Percentiles rank a stretch among this genome's conserved stretches.
Evolutionary conservation across 2,329 filamentous ascomycete species (phyloP).

Genomic region (Fusarium continuum): DNA sequence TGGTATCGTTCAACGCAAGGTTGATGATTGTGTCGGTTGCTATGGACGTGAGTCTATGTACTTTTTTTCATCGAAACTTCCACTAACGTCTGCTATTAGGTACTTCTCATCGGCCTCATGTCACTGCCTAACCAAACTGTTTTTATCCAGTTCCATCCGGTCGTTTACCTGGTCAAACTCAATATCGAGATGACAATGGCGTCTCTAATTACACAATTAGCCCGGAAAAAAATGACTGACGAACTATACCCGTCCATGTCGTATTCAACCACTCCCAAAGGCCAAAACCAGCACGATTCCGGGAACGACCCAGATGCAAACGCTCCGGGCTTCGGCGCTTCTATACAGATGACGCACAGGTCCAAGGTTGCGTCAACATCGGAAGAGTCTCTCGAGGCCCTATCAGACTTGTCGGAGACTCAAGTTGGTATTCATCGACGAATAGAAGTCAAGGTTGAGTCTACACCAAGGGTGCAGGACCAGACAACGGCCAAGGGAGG

Average conservation of each 20-base stretch:
- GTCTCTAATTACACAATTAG: conserved; percentile 56
- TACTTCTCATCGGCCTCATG: conserved; percentile 47
- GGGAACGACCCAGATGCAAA: background rate
- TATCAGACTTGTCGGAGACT: background rate
- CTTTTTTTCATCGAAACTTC: background rate
- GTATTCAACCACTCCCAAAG: conserved; percentile 7
- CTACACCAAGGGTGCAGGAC: background rate
- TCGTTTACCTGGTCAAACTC: conserved; percentile 62
- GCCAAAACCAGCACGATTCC: background rate
- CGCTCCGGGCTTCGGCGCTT: conserved; percentile 2
- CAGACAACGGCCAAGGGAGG: background rate
- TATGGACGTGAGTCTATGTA: conserved; percentile 54
- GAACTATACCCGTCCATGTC: conserved; percentile 29
- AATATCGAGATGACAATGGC: conserved; percentile 66
- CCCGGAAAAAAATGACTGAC: conserved; percentile 24
- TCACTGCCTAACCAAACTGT: conserved; percentile 46
- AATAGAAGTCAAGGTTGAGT: conserved; percentile 32
- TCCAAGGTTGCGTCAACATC: conserved; percentile 16
- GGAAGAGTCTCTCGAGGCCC: conserved; percentile 27
- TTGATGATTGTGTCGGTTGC: conserved; percentile 59
- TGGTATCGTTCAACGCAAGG: conserved; percentile 59
- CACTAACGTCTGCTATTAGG: background rate
- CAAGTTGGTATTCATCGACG: conserved; percentile 27
- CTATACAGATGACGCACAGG: conserved; percentile 23
- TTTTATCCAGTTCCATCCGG: conserved; percentile 60